These are phyloP conservation scores for Fistulifera pelliculosa DNA, from an alignment of 108 stramenopile genomes.

Conservation along the genomic window DNA sequence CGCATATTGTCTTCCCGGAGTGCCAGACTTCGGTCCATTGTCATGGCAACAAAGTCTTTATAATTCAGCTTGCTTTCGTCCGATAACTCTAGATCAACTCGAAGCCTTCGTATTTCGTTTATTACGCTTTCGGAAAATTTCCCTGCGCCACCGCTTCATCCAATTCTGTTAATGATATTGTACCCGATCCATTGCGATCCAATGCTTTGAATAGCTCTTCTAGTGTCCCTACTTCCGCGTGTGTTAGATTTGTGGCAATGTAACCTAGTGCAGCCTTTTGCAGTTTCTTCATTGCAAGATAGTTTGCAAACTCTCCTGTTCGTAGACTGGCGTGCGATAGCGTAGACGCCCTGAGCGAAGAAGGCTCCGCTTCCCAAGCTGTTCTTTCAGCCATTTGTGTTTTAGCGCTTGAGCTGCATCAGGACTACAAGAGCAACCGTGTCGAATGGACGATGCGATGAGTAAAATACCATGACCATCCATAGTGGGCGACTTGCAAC, in stretches of 20 bases:
- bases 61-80: constrained; percentile 74
- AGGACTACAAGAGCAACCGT: constrained; percentile 24
- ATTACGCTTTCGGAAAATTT: constrained; percentile 24
- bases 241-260: constrained; percentile 72
- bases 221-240: constrained; percentile 58
- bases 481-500: no score
- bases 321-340: constrained; percentile 8
- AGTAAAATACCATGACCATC: background rate
- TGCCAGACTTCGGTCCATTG: constrained; percentile 68
- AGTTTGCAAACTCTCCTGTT: constrained; percentile 56
- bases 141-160: constrained; percentile 46
- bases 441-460: background rate
- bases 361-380: constrained; percentile 1
- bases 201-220: constrained; percentile 66
- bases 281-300: constrained; percentile 74
- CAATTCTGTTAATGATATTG: constrained; percentile 64
- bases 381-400: constrained; percentile 60
- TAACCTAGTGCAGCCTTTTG: constrained; percentile 77
- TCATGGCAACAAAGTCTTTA: constrained; percentile 77
- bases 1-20: constrained; percentile 77
- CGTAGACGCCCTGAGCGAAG: background rate
- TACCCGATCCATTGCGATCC: constrained; percentile 61
- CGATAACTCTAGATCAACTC: constrained; percentile 51
- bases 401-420: constrained; percentile 63
- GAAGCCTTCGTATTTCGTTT: constrained; percentile 32